Evolutionary conservation across 148 eudicot species (phyloP).

Genomic region (Limonium bicolor): DNA sequence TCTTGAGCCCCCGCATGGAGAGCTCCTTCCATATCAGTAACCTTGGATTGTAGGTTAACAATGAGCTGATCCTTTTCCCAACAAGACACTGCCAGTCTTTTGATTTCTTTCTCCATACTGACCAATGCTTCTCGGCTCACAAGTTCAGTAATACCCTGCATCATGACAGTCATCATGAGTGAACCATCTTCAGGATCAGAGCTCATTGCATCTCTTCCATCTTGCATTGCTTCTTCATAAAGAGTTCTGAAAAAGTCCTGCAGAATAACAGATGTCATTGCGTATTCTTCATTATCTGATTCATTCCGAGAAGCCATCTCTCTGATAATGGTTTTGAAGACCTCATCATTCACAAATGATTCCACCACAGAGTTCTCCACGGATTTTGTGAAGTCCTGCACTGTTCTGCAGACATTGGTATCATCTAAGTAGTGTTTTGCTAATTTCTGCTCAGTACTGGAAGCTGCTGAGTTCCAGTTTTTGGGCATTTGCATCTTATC

Average conservation of each 20-base stretch:
- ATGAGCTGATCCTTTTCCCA: slow-evolving; percentile 17
- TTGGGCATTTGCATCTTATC: slow-evolving; percentile 27
- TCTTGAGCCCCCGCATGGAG: slow-evolving; percentile 24
- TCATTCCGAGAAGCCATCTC: slow-evolving; percentile 18
- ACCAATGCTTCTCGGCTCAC: slow-evolving; percentile 23
- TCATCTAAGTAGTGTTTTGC: slow-evolving; percentile 25
- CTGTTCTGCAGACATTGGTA: slow-evolving; percentile 20
- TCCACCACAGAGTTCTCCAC: slow-evolving; percentile 28
- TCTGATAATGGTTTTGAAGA: slow-evolving; percentile 29
- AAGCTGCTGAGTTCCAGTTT: slow-evolving; percentile 29
- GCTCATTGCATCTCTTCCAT: slow-evolving; percentile 13
- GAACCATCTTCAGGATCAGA: slow-evolving; percentile 24
- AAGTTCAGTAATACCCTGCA: slow-evolving; percentile 27
- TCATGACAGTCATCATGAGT: slow-evolving; percentile 20
- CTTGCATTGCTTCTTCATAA: slow-evolving; percentile 16
- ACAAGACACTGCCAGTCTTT: slow-evolving; percentile 13
- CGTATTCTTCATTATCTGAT: slow-evolving; percentile 25
- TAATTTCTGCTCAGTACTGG: slow-evolving; percentile 25
- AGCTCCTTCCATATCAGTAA: slow-evolving; percentile 19
- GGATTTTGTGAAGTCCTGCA: slow-evolving; percentile 15
- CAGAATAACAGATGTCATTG: slow-evolving; percentile 13
- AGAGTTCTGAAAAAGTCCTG: slow-evolving; percentile 24
- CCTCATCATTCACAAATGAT: slow-evolving; percentile 34
- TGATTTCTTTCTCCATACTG: slow-evolving; percentile 22
- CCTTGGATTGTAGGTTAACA: slow-evolving; percentile 23